These are phyloP conservation scores for Pseudocercospora ulei DNA, from an alignment of 2,329 filamentous ascomycete genomes.

Conservation along the genomic window DNA sequence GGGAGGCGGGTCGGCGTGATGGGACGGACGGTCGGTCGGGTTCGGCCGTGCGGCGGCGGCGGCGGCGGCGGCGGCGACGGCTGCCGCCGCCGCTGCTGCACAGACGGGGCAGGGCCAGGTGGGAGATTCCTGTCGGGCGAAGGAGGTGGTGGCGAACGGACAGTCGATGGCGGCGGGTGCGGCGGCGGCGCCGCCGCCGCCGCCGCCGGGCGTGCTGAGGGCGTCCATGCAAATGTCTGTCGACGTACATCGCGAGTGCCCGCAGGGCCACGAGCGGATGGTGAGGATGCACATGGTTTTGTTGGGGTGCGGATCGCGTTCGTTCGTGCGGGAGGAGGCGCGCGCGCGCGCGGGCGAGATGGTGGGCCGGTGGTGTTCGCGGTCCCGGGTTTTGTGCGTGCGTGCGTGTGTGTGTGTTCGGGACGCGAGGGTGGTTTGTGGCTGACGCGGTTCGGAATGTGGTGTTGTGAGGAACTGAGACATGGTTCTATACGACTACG, in stretches of 20 bases:
- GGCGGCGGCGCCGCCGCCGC: too few relatives aligned
- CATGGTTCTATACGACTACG: slow-evolving; percentile 1
- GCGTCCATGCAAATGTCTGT: slow-evolving; percentile 15
- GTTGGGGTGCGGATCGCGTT: background rate
- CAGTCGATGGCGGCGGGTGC: slow-evolving; percentile 15
- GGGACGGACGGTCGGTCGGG: too few relatives aligned
- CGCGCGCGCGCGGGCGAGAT: too few relatives aligned
- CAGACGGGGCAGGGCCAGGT: slow-evolving; percentile 17
- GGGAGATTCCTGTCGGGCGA: slow-evolving; percentile 1
- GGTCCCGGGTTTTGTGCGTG: too few relatives aligned
- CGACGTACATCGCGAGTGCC: slow-evolving; percentile 15
- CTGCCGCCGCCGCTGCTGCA: background rate
- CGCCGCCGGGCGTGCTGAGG: slow-evolving; percentile 13
- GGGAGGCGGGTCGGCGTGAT: too few relatives aligned
- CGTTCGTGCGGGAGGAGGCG: background rate
- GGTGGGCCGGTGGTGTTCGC: too few relatives aligned
- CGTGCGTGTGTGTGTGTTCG: too few relatives aligned
- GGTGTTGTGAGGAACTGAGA: too few relatives aligned
- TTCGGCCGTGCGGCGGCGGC: too few relatives aligned
- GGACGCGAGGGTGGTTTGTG: too few relatives aligned
- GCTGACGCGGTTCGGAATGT: too few relatives aligned
- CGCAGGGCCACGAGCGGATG: slow-evolving; percentile 17
- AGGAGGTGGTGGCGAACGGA: slow-evolving; percentile 8
- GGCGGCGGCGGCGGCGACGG: background rate
- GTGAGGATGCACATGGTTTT: slow-evolving; percentile 19